phyloP scores from a whole-genome alignment of 1,284 basidiomycete species.

The Acaromyces ingoldii region DNA sequence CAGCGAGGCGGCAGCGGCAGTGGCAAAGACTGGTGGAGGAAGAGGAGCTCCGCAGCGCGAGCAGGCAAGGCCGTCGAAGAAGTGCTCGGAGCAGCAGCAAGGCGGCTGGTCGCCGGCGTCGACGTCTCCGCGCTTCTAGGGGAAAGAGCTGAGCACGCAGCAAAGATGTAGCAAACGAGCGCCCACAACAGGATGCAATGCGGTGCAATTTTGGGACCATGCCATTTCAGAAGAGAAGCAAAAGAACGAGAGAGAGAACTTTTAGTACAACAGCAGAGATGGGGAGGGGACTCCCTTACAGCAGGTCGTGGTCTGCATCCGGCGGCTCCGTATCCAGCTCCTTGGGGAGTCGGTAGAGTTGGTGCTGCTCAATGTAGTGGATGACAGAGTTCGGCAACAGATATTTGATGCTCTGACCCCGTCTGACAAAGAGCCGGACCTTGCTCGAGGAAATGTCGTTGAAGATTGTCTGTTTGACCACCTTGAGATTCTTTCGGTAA shows the following conservation, averaged over 20 bases:
- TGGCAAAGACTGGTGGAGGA: slow-evolving; percentile 3
- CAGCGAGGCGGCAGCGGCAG: too few relatives aligned
- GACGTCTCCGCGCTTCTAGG: not conserved
- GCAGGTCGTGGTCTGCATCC: slow-evolving; percentile 9
- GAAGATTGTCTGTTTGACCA: slow-evolving; percentile 83
- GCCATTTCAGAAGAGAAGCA: too few relatives aligned
- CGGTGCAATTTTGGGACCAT: too few relatives aligned
- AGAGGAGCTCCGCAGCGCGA: not conserved
- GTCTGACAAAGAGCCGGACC: slow-evolving; percentile 70
- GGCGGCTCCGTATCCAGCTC: slow-evolving; percentile 7
- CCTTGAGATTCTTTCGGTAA: slow-evolving; percentile 75
- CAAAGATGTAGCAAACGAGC: too few relatives aligned
- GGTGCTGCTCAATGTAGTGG: slow-evolving; percentile 83
- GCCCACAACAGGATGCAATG: too few relatives aligned
- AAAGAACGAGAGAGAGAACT: too few relatives aligned
- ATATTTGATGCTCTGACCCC: slow-evolving; percentile 89
- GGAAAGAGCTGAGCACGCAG: not conserved
- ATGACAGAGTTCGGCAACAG: slow-evolving; percentile 85
- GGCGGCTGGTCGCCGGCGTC: not conserved
- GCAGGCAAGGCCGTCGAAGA: slow-evolving; percentile 5
- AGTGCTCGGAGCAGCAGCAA: not conserved
- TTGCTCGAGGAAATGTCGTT: slow-evolving; percentile 83
- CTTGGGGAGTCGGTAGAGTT: slow-evolving; percentile 44
- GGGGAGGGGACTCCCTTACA: too few relatives aligned
- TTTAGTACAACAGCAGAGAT: too few relatives aligned